A percentile compares a stretch with the other conserved stretches of the same genome.
These are phyloP conservation scores for Phytopythium cucurbitacearum DNA, from an alignment of 352 stramenopile genomes.

Conservation along the genomic window DNA sequence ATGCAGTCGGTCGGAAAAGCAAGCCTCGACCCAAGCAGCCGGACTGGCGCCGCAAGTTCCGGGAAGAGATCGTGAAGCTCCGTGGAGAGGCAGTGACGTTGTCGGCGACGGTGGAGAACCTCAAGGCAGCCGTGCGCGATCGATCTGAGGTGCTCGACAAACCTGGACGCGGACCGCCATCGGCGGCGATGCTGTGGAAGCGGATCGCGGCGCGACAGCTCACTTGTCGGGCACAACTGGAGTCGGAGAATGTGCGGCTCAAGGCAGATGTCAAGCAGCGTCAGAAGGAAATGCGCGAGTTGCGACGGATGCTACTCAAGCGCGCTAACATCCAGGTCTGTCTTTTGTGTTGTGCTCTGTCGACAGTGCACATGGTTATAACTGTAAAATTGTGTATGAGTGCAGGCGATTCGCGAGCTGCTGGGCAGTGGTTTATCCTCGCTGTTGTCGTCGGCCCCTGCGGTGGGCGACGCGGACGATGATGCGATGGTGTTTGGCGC, in stretches of 20 bases:
- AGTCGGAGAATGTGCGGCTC: constrained; percentile 3
- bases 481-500: constrained; percentile 2
- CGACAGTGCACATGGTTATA: not conserved
- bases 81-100: not conserved
- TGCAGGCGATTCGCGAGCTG: not conserved
- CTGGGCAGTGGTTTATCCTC: not conserved
- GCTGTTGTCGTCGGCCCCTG: no score
- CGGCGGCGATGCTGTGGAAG: constrained; percentile 2
- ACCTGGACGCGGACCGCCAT: constrained; percentile 1
- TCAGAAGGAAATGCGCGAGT: constrained; percentile 3
- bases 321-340: constrained; percentile 3
- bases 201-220: not conserved
- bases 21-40: constrained; percentile 2
- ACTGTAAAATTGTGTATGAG: not conserved
- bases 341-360: not conserved
- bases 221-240: not conserved
- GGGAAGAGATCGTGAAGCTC: constrained; percentile 4
- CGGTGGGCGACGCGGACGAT: not conserved
- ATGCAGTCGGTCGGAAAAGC: not conserved
- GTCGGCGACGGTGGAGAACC: not conserved
- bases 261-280: not conserved
- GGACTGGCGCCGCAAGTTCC: constrained; percentile 6
- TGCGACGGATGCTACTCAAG: constrained; percentile 3
- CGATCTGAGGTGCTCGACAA: not conserved
- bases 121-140: not conserved